Conservation (phyloP, 768 basidiomycete genomes). For the Pulveroboletus sp. region DNA sequence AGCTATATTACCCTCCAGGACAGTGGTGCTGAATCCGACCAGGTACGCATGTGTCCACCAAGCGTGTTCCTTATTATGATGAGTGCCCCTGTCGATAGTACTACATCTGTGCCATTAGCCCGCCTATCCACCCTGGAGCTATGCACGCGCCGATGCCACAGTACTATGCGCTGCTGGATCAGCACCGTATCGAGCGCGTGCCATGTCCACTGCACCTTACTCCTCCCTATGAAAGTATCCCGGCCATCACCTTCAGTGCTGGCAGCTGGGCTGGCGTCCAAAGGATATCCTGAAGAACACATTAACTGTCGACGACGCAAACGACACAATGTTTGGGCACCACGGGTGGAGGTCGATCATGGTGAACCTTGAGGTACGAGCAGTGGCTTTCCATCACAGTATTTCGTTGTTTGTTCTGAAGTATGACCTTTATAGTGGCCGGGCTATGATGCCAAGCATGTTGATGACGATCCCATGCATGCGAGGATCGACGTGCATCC, state of each 20-base stretch:
- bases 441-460: constrained; percentile 8
- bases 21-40: neutral
- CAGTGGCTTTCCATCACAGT: neutral
- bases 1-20: neutral
- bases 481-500: constrained; percentile 11
- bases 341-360: constrained; percentile 19
- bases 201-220: constrained; percentile 12
- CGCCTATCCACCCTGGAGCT: constrained; percentile 17
- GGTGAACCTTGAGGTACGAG: constrained; percentile 18
- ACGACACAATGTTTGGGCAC: constrained; percentile 15
- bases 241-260: constrained; percentile 14
- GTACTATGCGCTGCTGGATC: constrained; percentile 10
- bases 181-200: constrained; percentile 16
- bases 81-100: constrained; percentile 8
- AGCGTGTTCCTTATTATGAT: neutral
- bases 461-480: constrained; percentile 4
- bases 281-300: constrained; percentile 12
- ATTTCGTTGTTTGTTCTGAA: neutral
- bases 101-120: constrained; percentile 7
- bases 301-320: constrained; percentile 11
- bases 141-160: constrained; percentile 17
- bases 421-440: constrained; percentile 17
- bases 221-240: constrained; percentile 15
- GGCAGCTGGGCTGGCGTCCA: constrained; percentile 18
- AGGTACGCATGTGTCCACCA: neutral